These are phyloP conservation scores for Monosporozyma aerobia DNA, from an alignment of 805 yeast species.

Conservation along the genomic window DNA sequence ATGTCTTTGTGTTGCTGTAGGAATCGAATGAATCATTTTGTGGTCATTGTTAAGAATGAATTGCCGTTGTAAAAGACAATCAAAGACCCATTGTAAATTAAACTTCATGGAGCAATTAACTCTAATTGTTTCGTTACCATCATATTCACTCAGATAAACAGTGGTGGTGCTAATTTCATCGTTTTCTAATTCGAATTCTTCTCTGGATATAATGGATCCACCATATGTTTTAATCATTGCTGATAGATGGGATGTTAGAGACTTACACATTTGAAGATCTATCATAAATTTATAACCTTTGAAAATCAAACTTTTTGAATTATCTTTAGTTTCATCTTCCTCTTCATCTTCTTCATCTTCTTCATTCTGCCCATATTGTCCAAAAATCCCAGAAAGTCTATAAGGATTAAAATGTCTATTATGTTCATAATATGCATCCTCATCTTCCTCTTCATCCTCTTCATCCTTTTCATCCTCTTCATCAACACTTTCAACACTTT, in stretches of 20 bases:
- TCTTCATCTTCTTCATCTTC: too few relatives aligned
- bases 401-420: too few relatives aligned
- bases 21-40: background rate
- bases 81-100: background rate
- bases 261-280: background rate
- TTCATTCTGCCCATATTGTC: too few relatives aligned
- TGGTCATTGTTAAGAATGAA: background rate
- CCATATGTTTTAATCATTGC: background rate
- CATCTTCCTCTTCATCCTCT: too few relatives aligned
- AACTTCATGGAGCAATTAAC: background rate
- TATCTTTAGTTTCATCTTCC: too few relatives aligned
- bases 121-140: background rate
- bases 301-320: background rate
- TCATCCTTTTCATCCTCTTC: too few relatives aligned
- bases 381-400: too few relatives aligned
- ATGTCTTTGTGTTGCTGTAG: background rate
- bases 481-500: background rate
- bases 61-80: background rate
- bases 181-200: background rate
- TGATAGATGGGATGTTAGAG: background rate
- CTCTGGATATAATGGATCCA: constrained; percentile 15
- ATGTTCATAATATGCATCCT: too few relatives aligned
- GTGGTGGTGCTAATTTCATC: background rate
- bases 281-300: background rate
- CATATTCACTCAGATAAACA: background rate